Evolutionary conservation across 2,329 filamentous ascomycete species (phyloP).

Genomic region (Neophaeococcomyces mojaviensis): DNA sequence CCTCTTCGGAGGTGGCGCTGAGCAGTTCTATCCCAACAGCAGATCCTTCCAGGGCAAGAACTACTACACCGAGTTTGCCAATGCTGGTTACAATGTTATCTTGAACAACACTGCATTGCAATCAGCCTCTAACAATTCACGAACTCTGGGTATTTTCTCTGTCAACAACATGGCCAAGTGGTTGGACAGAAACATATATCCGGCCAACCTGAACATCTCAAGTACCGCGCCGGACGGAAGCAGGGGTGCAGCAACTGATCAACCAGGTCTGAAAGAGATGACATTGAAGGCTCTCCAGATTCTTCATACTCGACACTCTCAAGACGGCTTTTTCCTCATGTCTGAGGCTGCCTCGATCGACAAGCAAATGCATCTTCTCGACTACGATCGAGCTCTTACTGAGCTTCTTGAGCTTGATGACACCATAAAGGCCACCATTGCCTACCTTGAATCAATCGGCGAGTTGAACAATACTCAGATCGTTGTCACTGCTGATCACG

Average conservation of each 20-base stretch:
- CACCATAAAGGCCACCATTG: constrained; percentile 67
- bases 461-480: constrained; percentile 69
- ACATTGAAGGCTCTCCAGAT: constrained; percentile 79
- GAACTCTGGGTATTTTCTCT: constrained; percentile 71
- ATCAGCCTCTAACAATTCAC: constrained; percentile 49
- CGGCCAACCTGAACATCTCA: constrained; percentile 57
- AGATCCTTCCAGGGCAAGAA: constrained; percentile 62
- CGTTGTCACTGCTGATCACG: constrained; percentile 78
- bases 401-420: constrained; percentile 82
- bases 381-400: constrained; percentile 78
- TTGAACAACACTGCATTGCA: constrained; percentile 67
- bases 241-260: constrained; percentile 58
- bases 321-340: constrained; percentile 81
- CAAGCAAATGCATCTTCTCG: constrained; percentile 81
- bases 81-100: constrained; percentile 64
- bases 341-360: constrained; percentile 77
- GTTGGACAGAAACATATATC: constrained; percentile 79
- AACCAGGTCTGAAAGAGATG: constrained; percentile 86
- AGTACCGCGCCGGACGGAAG: constrained; percentile 63
- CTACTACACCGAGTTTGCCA: constrained; percentile 63
- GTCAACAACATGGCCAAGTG: constrained; percentile 70
- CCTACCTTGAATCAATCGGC: constrained; percentile 58
- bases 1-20: constrained; percentile 73
- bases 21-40: constrained; percentile 64
- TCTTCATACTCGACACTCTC: constrained; percentile 57